These are phyloP conservation scores for Pyricularia sp. DNA, from an alignment of 2,329 filamentous ascomycete genomes.

Conservation along the genomic window DNA sequence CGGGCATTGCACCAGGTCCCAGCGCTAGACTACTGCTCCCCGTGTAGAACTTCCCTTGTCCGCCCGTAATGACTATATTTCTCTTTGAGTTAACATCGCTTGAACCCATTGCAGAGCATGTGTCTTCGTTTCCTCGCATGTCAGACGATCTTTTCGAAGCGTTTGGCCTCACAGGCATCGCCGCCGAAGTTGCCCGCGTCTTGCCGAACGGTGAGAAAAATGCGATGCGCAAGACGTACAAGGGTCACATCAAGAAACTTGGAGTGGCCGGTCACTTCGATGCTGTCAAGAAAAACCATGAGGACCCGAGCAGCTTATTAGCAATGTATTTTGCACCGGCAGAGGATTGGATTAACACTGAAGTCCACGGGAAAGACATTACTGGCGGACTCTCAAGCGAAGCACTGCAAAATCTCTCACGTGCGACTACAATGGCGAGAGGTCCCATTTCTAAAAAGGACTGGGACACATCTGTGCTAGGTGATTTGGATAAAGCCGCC, in stretches of 20 bases:
- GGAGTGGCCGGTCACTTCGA: slow-evolving; percentile 55
- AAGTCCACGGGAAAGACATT: slow-evolving; percentile 46
- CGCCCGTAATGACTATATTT: not conserved
- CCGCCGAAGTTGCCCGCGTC: slow-evolving; percentile 51
- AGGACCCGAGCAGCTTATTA: slow-evolving; percentile 41
- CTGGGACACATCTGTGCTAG: slow-evolving; percentile 51
- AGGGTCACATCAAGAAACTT: slow-evolving; percentile 56
- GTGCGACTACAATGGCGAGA: slow-evolving; percentile 47
- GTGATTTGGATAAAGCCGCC: slow-evolving; percentile 36
- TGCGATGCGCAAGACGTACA: slow-evolving; percentile 57
- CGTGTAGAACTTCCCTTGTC: not conserved
- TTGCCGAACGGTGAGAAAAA: slow-evolving; percentile 60
- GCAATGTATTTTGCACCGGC: slow-evolving; percentile 41
- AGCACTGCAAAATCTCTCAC: slow-evolving; percentile 32
- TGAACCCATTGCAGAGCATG: slow-evolving; percentile 35
- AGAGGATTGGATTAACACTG: slow-evolving; percentile 46
- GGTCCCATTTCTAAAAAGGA: slow-evolving; percentile 43
- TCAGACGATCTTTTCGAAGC: slow-evolving; percentile 50
- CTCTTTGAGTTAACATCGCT: slow-evolving; percentile 30
- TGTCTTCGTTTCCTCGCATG: slow-evolving; percentile 34
- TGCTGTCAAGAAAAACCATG: slow-evolving; percentile 43
- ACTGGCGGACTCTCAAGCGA: slow-evolving; percentile 39
- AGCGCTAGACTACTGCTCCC: not conserved
- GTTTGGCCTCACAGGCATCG: slow-evolving; percentile 46
- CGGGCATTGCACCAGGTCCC: not conserved